Base-by-base conservation (phyloP, 768 basidiomycete species). In the Stropharia rugosoannulata region DNA sequence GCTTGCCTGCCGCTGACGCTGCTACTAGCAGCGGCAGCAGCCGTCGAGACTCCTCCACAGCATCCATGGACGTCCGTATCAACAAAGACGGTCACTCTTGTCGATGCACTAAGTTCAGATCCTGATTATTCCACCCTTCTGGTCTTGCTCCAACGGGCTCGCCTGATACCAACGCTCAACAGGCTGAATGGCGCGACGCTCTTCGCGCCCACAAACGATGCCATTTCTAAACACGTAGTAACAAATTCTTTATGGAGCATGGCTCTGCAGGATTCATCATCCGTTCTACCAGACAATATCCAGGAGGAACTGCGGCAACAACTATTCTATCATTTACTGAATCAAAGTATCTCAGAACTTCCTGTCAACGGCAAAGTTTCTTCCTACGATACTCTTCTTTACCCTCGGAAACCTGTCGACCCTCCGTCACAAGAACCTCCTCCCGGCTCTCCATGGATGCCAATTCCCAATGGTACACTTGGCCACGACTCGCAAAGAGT, bases 201-300 rank as follows among this genome's bases (percentile, higher is more conserved):
- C 45, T 98, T 98, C 65, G 97, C 97, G 1, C 97, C 97, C 1
- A 97, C 93, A 16, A 95, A 99, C 73, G 86, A 93, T 56, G 97
- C 97, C 35, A 83, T 95, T 61, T 71, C 82, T 59, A 79, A 76
- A 25, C 77, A 85, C 59, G 62, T 73, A 12, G 29, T 61, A 16
- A 52, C 60, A 3, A 65, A 77, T 49, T 61, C 69, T 38, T 58
- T 78, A n/a, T 79, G 79, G 75, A 60, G 61, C 9, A 61, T 64
- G 41, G 68, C 69, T 8, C 67, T 82, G 22, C 68, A 76, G 16
- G 74, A 76, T 54, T 72, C 78, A 49, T 51, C 62, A 18, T 55
- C 62, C 35, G 62, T 68, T 44, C 64, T 83, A 37, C 78, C 77
- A 19, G 95, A 95, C 72, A 98, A 98, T 68, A 75, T 95, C 29